A percentile compares a stretch with the other conserved stretches of the same genome.
Evolutionary conservation across 352 stramenopile species (phyloP).

Genomic region (Globisporangium middletonii): DNA sequence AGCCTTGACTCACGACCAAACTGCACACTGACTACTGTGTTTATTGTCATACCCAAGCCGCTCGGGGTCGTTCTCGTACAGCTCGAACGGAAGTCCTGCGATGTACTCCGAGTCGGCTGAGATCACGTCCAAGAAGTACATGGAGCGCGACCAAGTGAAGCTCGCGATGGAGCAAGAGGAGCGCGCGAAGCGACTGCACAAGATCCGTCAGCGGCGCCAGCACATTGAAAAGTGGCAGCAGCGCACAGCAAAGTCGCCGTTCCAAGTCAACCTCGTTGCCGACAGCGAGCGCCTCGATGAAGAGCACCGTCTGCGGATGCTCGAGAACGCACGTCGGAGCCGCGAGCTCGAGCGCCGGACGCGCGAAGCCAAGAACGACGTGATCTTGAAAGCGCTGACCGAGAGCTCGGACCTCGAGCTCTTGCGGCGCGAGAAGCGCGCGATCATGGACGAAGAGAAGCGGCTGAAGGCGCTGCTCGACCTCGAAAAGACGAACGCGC

Average conservation of each 20-base stretch:
- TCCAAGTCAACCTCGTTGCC: slow-evolving; percentile 92
- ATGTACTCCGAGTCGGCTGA: slow-evolving; percentile 55
- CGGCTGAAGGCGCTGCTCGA: slow-evolving; percentile 91
- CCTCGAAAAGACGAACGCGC: slow-evolving; percentile 91
- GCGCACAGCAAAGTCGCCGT: slow-evolving; percentile 89
- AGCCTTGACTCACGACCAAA: not conserved
- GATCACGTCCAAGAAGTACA: slow-evolving; percentile 78
- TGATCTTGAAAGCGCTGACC: slow-evolving; percentile 89
- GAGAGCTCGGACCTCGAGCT: slow-evolving; percentile 90
- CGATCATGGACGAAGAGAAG: slow-evolving; percentile 93
- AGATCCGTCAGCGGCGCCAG: slow-evolving; percentile 49
- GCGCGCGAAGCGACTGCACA: slow-evolving; percentile 43
- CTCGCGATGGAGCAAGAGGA: slow-evolving; percentile 58
- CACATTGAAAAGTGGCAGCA: slow-evolving; percentile 82
- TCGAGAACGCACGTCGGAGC: slow-evolving; percentile 60
- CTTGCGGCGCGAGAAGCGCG: slow-evolving; percentile 90
- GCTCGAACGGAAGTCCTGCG: slow-evolving; percentile 15
- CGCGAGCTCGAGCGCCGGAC: slow-evolving; percentile 68
- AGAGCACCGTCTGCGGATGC: slow-evolving; percentile 75
- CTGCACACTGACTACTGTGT: no score
- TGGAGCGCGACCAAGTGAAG: slow-evolving; percentile 62
- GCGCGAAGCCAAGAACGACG: slow-evolving; percentile 89
- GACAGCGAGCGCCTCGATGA: slow-evolving; percentile 93
- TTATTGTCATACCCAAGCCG: slow-evolving; percentile 3
- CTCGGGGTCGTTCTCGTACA: slow-evolving; percentile 22